Evolutionary conservation across 139 green algal genomes (phyloP), one percentile per base, ranked within the genome.

Genomic region (Tetradesmus lagerheimii): DNA sequence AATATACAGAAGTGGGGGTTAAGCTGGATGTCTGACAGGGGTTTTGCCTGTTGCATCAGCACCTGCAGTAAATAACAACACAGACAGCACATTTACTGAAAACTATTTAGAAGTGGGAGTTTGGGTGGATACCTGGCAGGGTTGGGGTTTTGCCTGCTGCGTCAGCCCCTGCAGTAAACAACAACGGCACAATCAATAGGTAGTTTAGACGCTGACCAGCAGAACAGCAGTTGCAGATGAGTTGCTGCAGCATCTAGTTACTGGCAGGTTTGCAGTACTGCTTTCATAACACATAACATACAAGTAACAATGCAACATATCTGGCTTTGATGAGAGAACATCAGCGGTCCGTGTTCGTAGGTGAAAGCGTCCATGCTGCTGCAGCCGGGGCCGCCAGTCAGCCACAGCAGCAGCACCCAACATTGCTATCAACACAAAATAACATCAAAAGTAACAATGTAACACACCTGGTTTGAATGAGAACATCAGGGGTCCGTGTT

Each of bases 321-420:
- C n/a, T n/a, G n/a, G n/a, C n/a, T n/a, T n/a, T n/a, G n/a, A n/a
- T n/a, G n/a, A n/a, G 79, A 35, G 53, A 94, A 94, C 4, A 34
- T 90, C 90, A 96, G 96, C 11, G 95, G 95, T 0, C 95, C 94
- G 47, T 97, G 92, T 90, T 97, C 95, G n/a, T 96, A 94, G 0
- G 96, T 91, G 87, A 96, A 94, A 14, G 94, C 95, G 66, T 95
- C 92, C 85, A 95, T 80, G 38, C 89, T 92, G 82, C 84, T 93
- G 91, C 93, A 95, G 39, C 92, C 82, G 34, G 82, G 82, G 2
- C 91, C 91, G 14, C 89, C 90, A 4, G 92, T 93, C 45, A 94
- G 86, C 92, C 93, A 95, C 76, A 95, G 80, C 34, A 76, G 66
- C 66, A 38, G 75, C 75, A 45, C 34, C n/a, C 25, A 76, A 76